Evolutionary conservation across 495 filamentous ascomycete species (phyloP).

Genomic region (Neurospora pannonica): DNA sequence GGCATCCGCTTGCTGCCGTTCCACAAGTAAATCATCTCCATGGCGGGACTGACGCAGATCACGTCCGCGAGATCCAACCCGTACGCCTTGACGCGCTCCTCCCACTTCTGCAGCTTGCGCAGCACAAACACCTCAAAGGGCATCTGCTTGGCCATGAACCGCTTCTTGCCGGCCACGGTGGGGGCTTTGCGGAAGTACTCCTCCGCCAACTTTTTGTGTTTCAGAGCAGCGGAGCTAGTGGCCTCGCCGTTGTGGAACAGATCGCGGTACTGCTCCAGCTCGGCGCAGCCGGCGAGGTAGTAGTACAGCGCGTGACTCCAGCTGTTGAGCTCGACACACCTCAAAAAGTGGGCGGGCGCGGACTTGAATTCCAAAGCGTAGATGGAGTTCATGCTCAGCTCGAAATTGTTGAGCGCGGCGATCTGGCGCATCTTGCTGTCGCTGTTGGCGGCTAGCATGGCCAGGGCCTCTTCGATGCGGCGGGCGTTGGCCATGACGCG

Average conservation of each 20-base stretch:
- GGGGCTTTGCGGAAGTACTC: constrained; percentile 65
- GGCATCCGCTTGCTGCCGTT: constrained; percentile 72
- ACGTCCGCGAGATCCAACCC: constrained; percentile 68
- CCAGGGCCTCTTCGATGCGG: constrained; percentile 57
- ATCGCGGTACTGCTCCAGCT: constrained; percentile 72
- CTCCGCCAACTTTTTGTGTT: constrained; percentile 51
- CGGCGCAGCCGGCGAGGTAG: constrained; percentile 70
- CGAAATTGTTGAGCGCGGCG: constrained; percentile 70
- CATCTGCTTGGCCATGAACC: constrained; percentile 78
- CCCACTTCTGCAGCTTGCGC: constrained; percentile 86
- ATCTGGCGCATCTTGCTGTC: constrained; percentile 78
- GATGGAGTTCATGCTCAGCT: constrained; percentile 70
- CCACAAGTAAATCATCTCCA: constrained; percentile 98
- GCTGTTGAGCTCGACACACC: constrained; percentile 75
- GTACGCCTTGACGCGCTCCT: constrained; percentile 61
- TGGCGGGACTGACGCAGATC: constrained; percentile 69
- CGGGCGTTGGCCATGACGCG: constrained; percentile 63
- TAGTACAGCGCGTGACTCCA: constrained; percentile 90
- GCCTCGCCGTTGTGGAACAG: constrained; percentile 41
- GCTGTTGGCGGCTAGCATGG: constrained; percentile 46
- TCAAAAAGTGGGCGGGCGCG: constrained; percentile 63
- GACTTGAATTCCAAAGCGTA: constrained; percentile 64
- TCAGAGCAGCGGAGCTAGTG: constrained; percentile 15
- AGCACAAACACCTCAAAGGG: constrained; percentile 85
- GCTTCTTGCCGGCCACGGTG: constrained; percentile 70